phyloP scores from a whole-genome alignment of 108 stramenopile species.

The Bacterosira constricta region DNA sequence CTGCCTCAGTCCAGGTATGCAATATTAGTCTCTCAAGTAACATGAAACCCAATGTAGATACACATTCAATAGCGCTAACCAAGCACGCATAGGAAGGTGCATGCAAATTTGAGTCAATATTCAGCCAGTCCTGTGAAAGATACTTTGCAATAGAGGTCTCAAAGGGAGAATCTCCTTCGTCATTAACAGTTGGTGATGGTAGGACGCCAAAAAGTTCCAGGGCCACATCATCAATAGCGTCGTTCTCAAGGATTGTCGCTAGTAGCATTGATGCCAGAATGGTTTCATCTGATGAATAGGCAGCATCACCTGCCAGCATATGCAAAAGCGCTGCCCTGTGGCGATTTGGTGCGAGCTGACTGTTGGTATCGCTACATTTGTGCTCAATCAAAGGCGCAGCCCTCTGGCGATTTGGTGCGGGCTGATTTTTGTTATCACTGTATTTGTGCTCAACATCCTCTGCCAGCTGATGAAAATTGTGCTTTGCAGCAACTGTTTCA shows the following conservation, averaged over 20 bases:
- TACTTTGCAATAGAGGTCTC: conserved; percentile 56
- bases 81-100: background rate
- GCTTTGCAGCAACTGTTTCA: conserved; percentile 13
- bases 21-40: conserved; percentile 40
- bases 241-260: conserved; percentile 62
- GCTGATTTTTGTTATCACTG: background rate
- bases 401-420: conserved; percentile 23
- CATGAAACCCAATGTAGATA: conserved; percentile 47
- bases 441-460: conserved; percentile 8
- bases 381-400: conserved; percentile 18
- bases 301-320: conserved; percentile 35
- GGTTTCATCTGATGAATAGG: conserved; percentile 30
- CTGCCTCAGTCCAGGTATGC: conserved; percentile 30
- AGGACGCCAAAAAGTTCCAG: conserved; percentile 56
- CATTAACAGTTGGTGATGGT: conserved; percentile 26
- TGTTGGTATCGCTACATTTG: background rate
- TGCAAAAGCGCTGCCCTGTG: conserved; percentile 36
- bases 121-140: conserved; percentile 15
- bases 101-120: background rate
- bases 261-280: conserved; percentile 63
- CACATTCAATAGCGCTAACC: conserved; percentile 22
- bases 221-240: conserved; percentile 60
- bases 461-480: conserved; percentile 3
- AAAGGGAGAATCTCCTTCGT: conserved; percentile 32
- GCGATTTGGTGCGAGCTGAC: conserved; percentile 10